Evolutionary conservation across 2,329 filamentous ascomycete genomes (phyloP), one percentile per base, ranked within the genome.

Genomic region (Botryotinia convoluta): DNA sequence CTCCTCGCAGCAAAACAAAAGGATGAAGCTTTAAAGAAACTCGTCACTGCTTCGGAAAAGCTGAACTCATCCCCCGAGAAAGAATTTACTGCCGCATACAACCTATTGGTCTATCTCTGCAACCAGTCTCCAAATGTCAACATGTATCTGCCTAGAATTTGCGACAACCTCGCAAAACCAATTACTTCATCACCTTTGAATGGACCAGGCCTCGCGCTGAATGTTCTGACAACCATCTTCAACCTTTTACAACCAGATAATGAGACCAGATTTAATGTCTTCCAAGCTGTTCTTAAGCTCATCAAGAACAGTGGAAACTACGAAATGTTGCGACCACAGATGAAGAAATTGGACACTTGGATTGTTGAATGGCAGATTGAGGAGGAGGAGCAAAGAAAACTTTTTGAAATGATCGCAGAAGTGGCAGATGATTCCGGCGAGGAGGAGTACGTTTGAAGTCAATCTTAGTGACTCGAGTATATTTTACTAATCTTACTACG

Each of bases 11-110:
- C 88, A 84, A 89, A 90, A 77, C 86, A 95, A 84, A 89, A 90
- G 80, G 93, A 94, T 85, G 94, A 97, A 77, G 91, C 93, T 63
- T 88, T 99, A 73, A 92, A 95, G 86, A 95, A 94, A 87, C 87
- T 99, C 77, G 93, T 98, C 75, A 90, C 91, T 77, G 92, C 93
- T 73, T 94, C 93, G 71, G 84, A 88, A 71, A 88, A 88, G 69
- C 87, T 99, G 82, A 97, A 95, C 84, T 88, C 89, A 76, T 93
- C 94, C 72, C 93, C 95, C 74, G 96, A 99, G 88, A 97, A 96
- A 88, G 95, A 98, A 84, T 96, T 98, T 83, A 95, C 94, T 75
- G 92, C 95, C 74, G 94, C 95, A 75, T 98, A 98, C 86, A 98
- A 99, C 86, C 92, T 98, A 79, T 91, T 99, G 83, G 91, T 98